Evolutionary conservation across 1,284 basidiomycete species (phyloP).

Genomic region (Irpex sp.): DNA sequence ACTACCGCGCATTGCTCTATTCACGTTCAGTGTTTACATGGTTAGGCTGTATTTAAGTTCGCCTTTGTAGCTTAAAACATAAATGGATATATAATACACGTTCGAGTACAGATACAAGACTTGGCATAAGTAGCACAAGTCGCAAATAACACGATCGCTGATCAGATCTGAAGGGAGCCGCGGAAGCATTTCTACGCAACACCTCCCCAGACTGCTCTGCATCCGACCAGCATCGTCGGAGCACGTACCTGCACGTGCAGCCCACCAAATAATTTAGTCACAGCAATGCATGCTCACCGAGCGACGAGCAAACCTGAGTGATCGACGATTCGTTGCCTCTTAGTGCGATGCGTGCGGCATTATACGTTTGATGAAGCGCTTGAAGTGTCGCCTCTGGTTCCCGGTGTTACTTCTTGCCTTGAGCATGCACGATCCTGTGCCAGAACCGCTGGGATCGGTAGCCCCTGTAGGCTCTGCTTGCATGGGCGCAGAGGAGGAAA

Average conservation of each 20-base stretch:
- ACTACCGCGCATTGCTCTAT: too few species aligned
- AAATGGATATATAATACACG: neutral
- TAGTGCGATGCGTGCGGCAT: slow-evolving; percentile 10
- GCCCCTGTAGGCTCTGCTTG: slow-evolving; percentile 4
- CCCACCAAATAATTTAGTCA: neutral
- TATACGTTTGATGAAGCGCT: slow-evolving; percentile 18
- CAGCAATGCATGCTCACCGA: neutral
- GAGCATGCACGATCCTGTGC: slow-evolving; percentile 8
- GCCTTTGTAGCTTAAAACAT: neutral
- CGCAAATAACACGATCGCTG: neutral
- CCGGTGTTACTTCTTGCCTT: slow-evolving; percentile 7
- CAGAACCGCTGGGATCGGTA: slow-evolving; percentile 5
- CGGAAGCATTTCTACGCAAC: neutral
- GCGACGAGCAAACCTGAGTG: neutral
- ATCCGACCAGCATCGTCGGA: neutral
- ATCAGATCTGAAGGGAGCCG: neutral
- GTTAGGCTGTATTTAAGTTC: neutral
- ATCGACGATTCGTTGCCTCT: neutral
- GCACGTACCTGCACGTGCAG: neutral
- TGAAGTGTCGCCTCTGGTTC: slow-evolving; percentile 19
- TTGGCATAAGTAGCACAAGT: neutral
- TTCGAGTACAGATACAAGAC: neutral
- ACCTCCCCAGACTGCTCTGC: neutral
- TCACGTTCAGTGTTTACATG: neutral
- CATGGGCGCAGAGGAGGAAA: neutral